Base-by-base conservation (phyloP, 139 green algal genomes). In the Zygnema circumcarinatum region DNA sequence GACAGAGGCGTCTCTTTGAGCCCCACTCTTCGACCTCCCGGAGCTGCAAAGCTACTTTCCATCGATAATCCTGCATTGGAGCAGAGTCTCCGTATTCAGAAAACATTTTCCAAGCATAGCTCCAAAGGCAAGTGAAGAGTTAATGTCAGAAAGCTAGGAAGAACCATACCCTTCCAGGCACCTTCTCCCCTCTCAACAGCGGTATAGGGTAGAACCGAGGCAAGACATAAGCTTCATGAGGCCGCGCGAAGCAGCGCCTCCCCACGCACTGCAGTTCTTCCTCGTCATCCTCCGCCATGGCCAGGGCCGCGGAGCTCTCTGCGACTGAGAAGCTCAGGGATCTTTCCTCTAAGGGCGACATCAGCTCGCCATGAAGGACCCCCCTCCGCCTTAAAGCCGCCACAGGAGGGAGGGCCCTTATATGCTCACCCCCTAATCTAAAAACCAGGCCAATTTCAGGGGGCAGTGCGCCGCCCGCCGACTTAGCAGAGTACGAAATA, bases 171-270 rank as follows among this genome's bases (percentile, higher is more conserved):
- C 80, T 38, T 22, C 80, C 80, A 32, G 80, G 80, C 0, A 81
- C 80, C 32, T 79, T 78, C 1, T 86, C 53, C 22, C 80, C 80
- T 68, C 80, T 68, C 53, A 78, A 36, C 22, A 86, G 80, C 53
- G 80, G 80, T 35, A 86, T 81, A 38, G 42, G 38, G 25, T 86
- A 86, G 80, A 67, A 86, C 22, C n/a, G 53, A 36, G 80, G 80
- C 53, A 47, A 21, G 22, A 81, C 40, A 40, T 86, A 86, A 22
- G 16, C 33, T 29, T 86, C 80, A 40, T 86, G 80, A 39, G 80
- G 80, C 47, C 35, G 33, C 47, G 35, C n/a, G 53, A 86, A 86
- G 53, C 80, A 86, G 29, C 80, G 80, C 42, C 62, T 78, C 38
- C 80, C 80, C 80, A 86, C 62, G 32, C 80, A 86, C 35, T 32